Conservation (phyloP, 768 basidiomycete species). For the Fistulinella prunicolor region DNA sequence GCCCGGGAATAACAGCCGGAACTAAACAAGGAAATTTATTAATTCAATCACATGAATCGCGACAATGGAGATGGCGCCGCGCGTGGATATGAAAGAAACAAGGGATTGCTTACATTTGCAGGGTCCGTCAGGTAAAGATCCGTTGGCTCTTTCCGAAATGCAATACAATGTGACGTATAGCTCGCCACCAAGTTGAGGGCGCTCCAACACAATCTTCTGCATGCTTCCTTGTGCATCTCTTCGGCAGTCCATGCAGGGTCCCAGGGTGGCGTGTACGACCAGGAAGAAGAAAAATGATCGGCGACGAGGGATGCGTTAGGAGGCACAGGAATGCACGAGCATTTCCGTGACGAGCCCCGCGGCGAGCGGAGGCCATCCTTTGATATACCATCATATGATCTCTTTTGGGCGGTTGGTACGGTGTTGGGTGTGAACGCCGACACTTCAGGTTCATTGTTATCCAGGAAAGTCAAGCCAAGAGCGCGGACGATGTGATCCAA, state of each 20-base stretch:
- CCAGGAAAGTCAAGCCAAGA: conserved; percentile 54
- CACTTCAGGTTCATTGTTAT: conserved; percentile 52
- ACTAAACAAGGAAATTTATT: conserved; percentile 15
- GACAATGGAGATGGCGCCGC: conserved; percentile 12
- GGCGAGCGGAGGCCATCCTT: conserved; percentile 30
- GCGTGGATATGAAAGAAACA: neutral
- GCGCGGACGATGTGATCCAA: conserved; percentile 65
- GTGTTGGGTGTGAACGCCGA: conserved; percentile 46
- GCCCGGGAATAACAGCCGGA: conserved; percentile 67
- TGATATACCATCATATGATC: conserved; percentile 27
- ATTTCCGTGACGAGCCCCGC: conserved; percentile 34
- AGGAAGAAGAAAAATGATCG: conserved; percentile 40
- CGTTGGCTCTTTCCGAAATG: conserved; percentile 56
- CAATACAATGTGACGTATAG: conserved; percentile 66
- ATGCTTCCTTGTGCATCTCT: conserved; percentile 65
- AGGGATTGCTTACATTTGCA: conserved; percentile 50
- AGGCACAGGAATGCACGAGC: conserved; percentile 45
- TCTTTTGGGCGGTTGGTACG: conserved; percentile 48
- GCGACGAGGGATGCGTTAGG: conserved; percentile 30
- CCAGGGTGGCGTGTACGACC: conserved; percentile 59
- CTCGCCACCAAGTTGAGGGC: conserved; percentile 66
- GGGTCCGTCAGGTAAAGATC: conserved; percentile 62
- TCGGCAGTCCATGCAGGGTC: conserved; percentile 51
- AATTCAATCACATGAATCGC: conserved; percentile 8
- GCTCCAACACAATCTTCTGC: conserved; percentile 74